phyloP scores from a whole-genome alignment of 2,329 filamentous ascomycete species.

The Pyrenophora tritici-repentis region DNA sequence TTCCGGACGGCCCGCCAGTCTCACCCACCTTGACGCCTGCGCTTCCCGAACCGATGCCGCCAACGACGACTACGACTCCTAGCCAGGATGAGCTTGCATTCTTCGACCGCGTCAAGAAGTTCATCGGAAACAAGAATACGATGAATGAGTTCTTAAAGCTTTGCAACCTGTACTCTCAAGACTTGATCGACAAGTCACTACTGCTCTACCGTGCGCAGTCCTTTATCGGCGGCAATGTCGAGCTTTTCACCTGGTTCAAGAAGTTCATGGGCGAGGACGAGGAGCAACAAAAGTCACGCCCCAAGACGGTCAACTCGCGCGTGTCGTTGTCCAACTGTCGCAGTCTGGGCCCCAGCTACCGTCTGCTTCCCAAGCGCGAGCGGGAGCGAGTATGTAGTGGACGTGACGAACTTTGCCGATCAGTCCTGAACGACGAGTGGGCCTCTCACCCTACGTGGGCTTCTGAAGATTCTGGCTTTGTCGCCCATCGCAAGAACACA shows the following conservation, averaged over 20 bases:
- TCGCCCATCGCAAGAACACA: conserved; percentile 94
- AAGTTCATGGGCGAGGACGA: conserved; percentile 78
- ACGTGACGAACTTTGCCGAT: conserved; percentile 90
- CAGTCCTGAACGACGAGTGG: conserved; percentile 96
- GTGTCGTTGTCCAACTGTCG: conserved; percentile 96
- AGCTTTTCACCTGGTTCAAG: conserved; percentile 89
- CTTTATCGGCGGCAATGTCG: conserved; percentile 86
- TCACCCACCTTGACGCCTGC: conserved; percentile 88
- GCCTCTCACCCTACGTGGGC: conserved; percentile 98
- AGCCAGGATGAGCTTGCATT: conserved; percentile 86
- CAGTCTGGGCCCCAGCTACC: conserved; percentile 93
- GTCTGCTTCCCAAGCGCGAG: conserved; percentile 86
- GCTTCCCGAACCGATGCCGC: conserved; percentile 83
- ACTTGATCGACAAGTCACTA: conserved; percentile 84
- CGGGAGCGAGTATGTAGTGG: conserved; percentile 90
- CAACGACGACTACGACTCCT: conserved; percentile 72
- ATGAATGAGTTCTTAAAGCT: conserved; percentile 98
- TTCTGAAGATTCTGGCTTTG: conserved; percentile 95
- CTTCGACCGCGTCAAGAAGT: conserved; percentile 97
- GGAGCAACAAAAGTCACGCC: conserved; percentile 49
- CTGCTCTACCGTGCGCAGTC: conserved; percentile 80
- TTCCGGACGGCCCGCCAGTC: conserved; percentile 64
- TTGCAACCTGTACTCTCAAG: conserved; percentile 92
- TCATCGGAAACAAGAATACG: conserved; percentile 85
- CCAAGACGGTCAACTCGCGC: conserved; percentile 76